phyloP scores from a whole-genome alignment of 1,284 basidiomycete genomes.

The Rhizopogon hawkerae region DNA sequence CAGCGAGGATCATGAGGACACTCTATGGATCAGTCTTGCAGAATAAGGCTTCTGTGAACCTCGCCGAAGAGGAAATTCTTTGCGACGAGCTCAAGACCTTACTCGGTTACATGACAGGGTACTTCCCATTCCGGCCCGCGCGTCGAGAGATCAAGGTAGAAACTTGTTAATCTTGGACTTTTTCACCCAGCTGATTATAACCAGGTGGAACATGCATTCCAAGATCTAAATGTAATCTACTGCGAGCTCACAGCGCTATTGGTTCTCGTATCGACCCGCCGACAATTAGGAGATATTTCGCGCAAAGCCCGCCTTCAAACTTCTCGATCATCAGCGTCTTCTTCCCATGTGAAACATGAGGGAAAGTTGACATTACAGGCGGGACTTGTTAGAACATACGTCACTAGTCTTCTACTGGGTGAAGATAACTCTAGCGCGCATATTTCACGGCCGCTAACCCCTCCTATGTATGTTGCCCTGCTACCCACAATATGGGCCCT shows the following conservation, averaged over 20 bases:
- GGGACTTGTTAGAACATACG: conserved; percentile 59
- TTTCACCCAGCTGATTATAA: conserved; percentile 9
- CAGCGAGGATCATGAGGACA: conserved; percentile 53
- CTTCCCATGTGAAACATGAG: conserved; percentile 7
- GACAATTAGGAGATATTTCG: conserved; percentile 6
- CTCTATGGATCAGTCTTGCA: conserved; percentile 61
- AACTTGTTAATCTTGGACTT: conserved; percentile 2
- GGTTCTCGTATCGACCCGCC: conserved; percentile 34
- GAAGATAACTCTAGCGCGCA: conserved; percentile 36
- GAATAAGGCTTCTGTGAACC: conserved; percentile 9
- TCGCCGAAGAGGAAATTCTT: conserved; percentile 22
- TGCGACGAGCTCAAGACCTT: conserved; percentile 48
- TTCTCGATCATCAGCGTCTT: conserved; percentile 4
- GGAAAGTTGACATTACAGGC: conserved; percentile 33
- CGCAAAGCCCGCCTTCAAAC: conserved; percentile 9
- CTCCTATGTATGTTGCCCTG: conserved; percentile 59
- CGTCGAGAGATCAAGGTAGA: conserved; percentile 51
- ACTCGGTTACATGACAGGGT: conserved; percentile 65
- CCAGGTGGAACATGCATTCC: conserved; percentile 53
- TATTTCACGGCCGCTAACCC: conserved; percentile 42
- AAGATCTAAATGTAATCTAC: conserved; percentile 66
- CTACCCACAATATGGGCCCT: conserved; percentile 83
- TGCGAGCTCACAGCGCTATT: conserved; percentile 68
- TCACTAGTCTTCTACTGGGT: conserved; percentile 56
- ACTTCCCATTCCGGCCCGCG: conserved; percentile 68